Conservation (phyloP, 768 basidiomycete genomes). For the Trametes cingulata region DNA sequence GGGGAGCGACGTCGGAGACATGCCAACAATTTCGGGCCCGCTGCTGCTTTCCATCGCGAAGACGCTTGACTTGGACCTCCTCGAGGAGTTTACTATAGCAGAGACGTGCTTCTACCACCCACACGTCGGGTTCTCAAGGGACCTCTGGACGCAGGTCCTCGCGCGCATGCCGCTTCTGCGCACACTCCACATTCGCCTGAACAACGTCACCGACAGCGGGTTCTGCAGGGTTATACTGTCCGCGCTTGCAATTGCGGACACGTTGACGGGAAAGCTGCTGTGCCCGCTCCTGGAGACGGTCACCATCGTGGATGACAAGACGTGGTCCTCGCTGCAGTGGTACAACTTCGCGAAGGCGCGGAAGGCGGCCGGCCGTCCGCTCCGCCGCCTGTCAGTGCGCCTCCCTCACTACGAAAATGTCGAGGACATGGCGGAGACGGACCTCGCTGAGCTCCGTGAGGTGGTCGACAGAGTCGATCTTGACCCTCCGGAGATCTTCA, state of each 20-base stretch:
- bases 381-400: conserved; percentile 29
- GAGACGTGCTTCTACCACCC: conserved; percentile 27
- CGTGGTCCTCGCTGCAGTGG: conserved; percentile 33
- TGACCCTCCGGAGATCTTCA: conserved; percentile 22
- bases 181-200: conserved; percentile 27
- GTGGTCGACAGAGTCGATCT: conserved; percentile 31
- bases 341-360: conserved; percentile 29
- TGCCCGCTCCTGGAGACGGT: conserved; percentile 30
- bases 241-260: conserved; percentile 25
- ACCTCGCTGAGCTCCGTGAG: conserved; percentile 27
- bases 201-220: conserved; percentile 28
- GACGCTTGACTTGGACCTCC: conserved; percentile 25
- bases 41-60: conserved; percentile 24
- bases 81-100: conserved; percentile 31
- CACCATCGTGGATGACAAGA: conserved; percentile 28
- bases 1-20: conserved; percentile 28
- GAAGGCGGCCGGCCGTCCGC: conserved; percentile 21
- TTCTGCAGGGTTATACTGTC: conserved; percentile 28
- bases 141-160: conserved; percentile 28
- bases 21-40: conserved; percentile 27
- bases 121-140: conserved; percentile 24
- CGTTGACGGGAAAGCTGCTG: conserved; percentile 22
- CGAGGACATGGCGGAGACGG: conserved; percentile 31
- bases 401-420: conserved; percentile 32
- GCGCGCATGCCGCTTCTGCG: conserved; percentile 28